These are phyloP conservation scores for Prorocentrum cordatum DNA, from an alignment of 169 alveolate genomes.

Conservation along the genomic window DNA sequence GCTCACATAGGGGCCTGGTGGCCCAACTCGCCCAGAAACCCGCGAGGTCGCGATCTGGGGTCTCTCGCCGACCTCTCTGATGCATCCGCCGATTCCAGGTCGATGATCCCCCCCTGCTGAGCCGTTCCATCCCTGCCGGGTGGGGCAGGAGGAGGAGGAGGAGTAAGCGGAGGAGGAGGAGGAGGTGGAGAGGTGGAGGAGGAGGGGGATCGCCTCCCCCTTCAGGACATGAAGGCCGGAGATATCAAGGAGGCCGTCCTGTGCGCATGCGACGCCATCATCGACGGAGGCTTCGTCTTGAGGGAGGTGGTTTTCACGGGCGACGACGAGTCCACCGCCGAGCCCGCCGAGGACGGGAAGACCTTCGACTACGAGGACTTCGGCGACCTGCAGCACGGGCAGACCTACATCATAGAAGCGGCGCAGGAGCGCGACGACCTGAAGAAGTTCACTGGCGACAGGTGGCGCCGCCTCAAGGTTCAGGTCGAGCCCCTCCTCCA, in stretches of 20 bases:
- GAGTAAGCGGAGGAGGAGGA: too few relatives aligned
- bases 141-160: too few relatives aligned
- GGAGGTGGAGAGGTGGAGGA: too few relatives aligned
- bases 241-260: conserved; percentile 72
- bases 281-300: conserved; percentile 71
- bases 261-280: conserved; percentile 75
- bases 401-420: conserved; percentile 72
- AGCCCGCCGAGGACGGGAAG: conserved; percentile 61
- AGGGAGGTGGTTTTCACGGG: conserved; percentile 54
- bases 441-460: conserved; percentile 70
- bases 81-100: too few relatives aligned
- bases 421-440: conserved; percentile 52
- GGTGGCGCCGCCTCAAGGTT: conserved; percentile 73
- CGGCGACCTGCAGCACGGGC: conserved; percentile 68
- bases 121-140: too few relatives aligned
- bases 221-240: conserved; percentile 8
- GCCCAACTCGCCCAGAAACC: too few relatives aligned
- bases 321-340: too few relatives aligned
- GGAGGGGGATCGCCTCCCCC: too few relatives aligned
- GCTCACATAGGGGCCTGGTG: too few relatives aligned
- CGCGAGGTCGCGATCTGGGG: too few relatives aligned
- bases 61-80: too few relatives aligned
- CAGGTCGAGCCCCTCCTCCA: conserved; percentile 74
- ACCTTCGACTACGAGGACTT: conserved; percentile 68
- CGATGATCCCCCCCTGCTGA: too few relatives aligned